Percentiles rank a stretch among this genome's conserved stretches.
Conservation (phyloP, 768 basidiomycete genomes). For the Flagelloscypha sp. region DNA sequence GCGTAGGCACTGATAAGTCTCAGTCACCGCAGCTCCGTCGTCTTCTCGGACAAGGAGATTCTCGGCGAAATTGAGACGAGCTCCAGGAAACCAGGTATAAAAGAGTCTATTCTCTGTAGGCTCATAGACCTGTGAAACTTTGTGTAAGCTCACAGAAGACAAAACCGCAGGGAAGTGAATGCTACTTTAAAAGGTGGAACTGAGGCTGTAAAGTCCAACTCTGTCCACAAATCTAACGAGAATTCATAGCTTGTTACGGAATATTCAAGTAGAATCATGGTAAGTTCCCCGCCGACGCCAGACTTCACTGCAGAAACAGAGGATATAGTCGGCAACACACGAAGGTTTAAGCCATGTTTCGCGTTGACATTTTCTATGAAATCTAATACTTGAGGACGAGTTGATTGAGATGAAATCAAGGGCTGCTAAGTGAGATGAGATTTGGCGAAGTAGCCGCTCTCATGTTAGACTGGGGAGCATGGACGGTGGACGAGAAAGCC, state of each 20-base stretch:
- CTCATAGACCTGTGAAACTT: slow-evolving; percentile 21
- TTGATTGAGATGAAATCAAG: too few relatives aligned
- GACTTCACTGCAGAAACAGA: neutral
- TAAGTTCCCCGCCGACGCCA: slow-evolving; percentile 42
- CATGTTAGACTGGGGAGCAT: too few relatives aligned
- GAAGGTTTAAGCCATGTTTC: slow-evolving; percentile 50
- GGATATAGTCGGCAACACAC: slow-evolving; percentile 14
- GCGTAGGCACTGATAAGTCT: slow-evolving; percentile 24
- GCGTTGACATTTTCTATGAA: too few relatives aligned
- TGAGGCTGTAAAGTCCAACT: slow-evolving; percentile 48
- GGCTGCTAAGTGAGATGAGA: too few relatives aligned
- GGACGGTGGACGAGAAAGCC: too few relatives aligned
- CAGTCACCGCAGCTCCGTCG: slow-evolving; percentile 31
- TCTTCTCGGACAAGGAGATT: slow-evolving; percentile 34
- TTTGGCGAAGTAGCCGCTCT: too few relatives aligned
- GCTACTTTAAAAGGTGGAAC: slow-evolving; percentile 46
- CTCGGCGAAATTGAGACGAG: slow-evolving; percentile 40
- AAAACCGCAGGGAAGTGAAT: too few relatives aligned
- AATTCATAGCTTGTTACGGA: slow-evolving; percentile 33
- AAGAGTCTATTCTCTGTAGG: slow-evolving; percentile 28
- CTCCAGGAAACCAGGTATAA: slow-evolving; percentile 34
- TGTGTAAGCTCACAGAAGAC: slow-evolving; percentile 29
- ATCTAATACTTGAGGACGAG: too few relatives aligned
- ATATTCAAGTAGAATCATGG: slow-evolving; percentile 41
- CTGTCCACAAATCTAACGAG: slow-evolving; percentile 39